Evolutionary conservation across 1,284 basidiomycete species (phyloP).

Genomic region (Sphaerobolus stellatus): DNA sequence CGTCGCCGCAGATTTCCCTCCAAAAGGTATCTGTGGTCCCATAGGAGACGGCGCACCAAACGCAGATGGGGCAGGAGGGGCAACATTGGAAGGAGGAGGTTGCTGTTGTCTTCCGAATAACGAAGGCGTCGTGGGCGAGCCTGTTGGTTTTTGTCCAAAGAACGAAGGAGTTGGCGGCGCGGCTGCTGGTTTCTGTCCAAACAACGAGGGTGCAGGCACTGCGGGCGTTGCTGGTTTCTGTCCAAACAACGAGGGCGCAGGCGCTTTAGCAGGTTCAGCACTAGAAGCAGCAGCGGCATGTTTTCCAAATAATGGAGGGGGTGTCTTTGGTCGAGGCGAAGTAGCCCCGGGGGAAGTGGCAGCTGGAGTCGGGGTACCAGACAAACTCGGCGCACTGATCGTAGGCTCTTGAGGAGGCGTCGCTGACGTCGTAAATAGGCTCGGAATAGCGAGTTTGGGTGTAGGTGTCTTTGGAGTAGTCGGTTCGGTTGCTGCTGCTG

Average conservation of each 20-base stretch:
- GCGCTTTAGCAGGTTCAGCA: not conserved
- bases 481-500: slow-evolving; percentile 5
- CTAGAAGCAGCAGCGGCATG: slow-evolving; percentile 13
- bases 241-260: too few relatives aligned
- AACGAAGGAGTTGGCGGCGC: too few relatives aligned
- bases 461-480: not conserved
- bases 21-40: slow-evolving; percentile 21
- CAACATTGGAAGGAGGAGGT: slow-evolving; percentile 13
- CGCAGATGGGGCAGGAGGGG: not conserved
- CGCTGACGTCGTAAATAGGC: too few relatives aligned
- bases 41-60: slow-evolving; percentile 13
- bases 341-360: too few relatives aligned
- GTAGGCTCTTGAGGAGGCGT: too few relatives aligned
- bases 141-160: too few relatives aligned
- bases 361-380: too few relatives aligned
- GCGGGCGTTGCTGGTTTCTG: too few relatives aligned
- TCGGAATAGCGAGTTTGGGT: not conserved
- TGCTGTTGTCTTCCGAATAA: not conserved
- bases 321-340: slow-evolving; percentile 10
- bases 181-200: too few relatives aligned
- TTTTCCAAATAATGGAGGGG: slow-evolving; percentile 1
- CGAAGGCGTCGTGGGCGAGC: slow-evolving; percentile 14
- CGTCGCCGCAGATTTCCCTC: not conserved
- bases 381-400: too few relatives aligned
- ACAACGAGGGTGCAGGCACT: too few relatives aligned